Evolutionary conservation across 768 basidiomycete species (phyloP).

Genomic region (Neoboletus magnificus): DNA sequence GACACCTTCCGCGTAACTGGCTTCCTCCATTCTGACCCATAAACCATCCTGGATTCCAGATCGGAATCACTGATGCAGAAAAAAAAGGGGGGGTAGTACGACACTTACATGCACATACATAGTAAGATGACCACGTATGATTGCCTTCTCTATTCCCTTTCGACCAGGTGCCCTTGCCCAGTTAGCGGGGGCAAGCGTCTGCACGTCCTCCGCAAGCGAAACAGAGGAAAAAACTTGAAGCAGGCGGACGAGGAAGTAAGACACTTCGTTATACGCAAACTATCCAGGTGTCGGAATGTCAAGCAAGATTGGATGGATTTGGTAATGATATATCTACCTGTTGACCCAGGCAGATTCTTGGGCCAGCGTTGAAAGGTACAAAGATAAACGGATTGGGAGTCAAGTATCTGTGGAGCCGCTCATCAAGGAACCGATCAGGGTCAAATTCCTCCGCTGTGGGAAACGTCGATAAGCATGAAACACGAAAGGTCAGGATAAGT

Average conservation of each 20-base stretch:
- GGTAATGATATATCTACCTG: conserved; percentile 22
- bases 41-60: conserved; percentile 13
- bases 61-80: background rate
- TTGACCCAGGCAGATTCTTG: conserved; percentile 38
- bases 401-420: conserved; percentile 51
- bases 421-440: conserved; percentile 65
- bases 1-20: background rate
- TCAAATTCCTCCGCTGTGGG: conserved; percentile 52
- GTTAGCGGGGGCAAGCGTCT: conserved; percentile 42
- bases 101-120: conserved; percentile 48
- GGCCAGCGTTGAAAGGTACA: conserved; percentile 41
- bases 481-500: background rate
- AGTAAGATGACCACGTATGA: conserved; percentile 50
- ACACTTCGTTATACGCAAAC: conserved; percentile 65
- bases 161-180: conserved; percentile 37
- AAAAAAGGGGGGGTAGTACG: too few species aligned
- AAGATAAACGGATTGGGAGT: conserved; percentile 53
- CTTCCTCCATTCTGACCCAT: conserved; percentile 28
- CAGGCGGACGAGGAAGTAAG: conserved; percentile 59
- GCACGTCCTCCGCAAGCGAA: conserved; percentile 42
- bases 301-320: background rate
- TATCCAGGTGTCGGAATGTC: conserved; percentile 19
- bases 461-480: background rate
- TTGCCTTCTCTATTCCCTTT: conserved; percentile 46
- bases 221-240: conserved; percentile 52